Evolutionary conservation across 148 eudicot species (phyloP).

Genomic region (Vaccinium darrowii): DNA sequence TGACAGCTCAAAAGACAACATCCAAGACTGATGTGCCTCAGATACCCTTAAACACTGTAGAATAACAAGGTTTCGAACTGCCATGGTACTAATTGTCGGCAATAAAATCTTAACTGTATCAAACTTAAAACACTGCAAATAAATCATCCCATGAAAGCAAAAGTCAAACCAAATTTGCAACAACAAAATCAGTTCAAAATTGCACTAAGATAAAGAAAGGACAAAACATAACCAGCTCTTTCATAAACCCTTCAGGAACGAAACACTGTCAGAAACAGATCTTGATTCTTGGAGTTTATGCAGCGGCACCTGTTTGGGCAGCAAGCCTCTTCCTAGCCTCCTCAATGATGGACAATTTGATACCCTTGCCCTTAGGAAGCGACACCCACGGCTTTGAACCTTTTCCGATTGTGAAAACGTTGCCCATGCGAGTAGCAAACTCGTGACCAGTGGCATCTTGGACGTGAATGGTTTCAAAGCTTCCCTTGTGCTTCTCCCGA

Average conservation of each 20-base stretch:
- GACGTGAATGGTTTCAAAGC: constrained; percentile 54
- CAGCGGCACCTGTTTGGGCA: constrained; percentile 30
- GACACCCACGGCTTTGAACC: constrained; percentile 60
- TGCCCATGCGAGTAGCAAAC: constrained; percentile 57
- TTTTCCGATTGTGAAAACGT: constrained; percentile 50
- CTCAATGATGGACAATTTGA: constrained; percentile 52
- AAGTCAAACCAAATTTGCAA: constrained; percentile 7
- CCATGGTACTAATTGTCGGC: neutral
- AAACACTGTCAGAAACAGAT: neutral
- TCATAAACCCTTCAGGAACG: neutral
- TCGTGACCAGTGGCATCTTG: constrained; percentile 53
- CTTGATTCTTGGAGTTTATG: constrained; percentile 9
- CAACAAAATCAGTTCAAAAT: constrained; percentile 18
- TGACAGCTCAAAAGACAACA: neutral
- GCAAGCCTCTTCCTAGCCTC: constrained; percentile 50
- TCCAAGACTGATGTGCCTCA: neutral
- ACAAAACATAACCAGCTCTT: constrained; percentile 12
- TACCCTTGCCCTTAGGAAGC: constrained; percentile 55
- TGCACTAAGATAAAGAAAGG: neutral
- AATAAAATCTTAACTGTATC: neutral
- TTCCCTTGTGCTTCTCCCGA: constrained; percentile 62
- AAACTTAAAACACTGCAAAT: neutral
- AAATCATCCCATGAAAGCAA: neutral
- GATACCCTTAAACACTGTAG: neutral
- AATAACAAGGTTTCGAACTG: neutral